Evolutionary conservation across 106 monocot species (phyloP).

Genomic region (Dendrobium officinale): DNA sequence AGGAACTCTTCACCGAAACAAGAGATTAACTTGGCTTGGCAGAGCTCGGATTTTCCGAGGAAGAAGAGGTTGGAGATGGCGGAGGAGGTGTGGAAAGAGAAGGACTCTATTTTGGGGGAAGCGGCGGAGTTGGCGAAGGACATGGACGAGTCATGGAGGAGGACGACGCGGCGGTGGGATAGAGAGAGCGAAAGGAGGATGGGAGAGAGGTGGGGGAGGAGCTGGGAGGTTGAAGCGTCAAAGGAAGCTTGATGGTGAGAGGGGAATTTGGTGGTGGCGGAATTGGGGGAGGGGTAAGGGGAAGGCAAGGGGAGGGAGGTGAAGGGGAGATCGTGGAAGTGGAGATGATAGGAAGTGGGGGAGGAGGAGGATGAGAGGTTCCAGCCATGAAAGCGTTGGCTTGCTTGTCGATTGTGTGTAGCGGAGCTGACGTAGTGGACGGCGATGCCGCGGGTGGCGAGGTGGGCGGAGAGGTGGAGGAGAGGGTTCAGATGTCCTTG

Average conservation of each 20-base stretch:
- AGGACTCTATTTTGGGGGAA: conserved; percentile 25
- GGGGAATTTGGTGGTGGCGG: conserved; percentile 15
- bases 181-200: conserved; percentile 34
- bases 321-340: not conserved
- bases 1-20: conserved; percentile 52
- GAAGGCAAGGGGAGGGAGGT: not conserved
- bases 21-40: conserved; percentile 5
- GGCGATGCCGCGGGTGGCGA: conserved; percentile 23
- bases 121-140: conserved; percentile 37
- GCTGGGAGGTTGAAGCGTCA: conserved; percentile 2
- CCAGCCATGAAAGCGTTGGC: not conserved
- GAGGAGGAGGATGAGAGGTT: not conserved
- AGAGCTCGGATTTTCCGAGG: conserved; percentile 12
- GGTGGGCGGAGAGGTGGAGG: conserved; percentile 50
- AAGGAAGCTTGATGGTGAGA: conserved; percentile 1
- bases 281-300: conserved; percentile 2
- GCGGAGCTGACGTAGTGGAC: conserved; percentile 55
- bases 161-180: conserved; percentile 28
- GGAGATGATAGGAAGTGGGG: not conserved
- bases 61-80: conserved; percentile 46
- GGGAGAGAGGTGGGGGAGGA: conserved; percentile 19
- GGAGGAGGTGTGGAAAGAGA: conserved; percentile 52
- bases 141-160: conserved; percentile 72
- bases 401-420: conserved; percentile 56
- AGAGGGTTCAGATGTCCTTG: conserved; percentile 79